These are phyloP conservation scores for Rhodotorula kratochvilovae DNA, from an alignment of 768 basidiomycete species.

Conservation along the genomic window DNA sequence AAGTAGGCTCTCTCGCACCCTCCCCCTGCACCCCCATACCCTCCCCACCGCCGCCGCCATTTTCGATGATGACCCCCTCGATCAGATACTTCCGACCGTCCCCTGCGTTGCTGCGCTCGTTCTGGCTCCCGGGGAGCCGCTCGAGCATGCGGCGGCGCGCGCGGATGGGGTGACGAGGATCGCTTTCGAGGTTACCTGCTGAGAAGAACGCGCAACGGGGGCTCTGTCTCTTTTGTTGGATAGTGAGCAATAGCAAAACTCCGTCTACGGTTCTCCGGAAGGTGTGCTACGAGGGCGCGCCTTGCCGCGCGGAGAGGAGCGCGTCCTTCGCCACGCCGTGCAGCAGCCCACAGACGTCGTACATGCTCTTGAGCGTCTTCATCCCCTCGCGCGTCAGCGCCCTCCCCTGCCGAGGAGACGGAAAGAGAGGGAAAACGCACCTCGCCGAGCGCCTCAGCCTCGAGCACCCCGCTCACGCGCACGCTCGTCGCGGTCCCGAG, in stretches of 20 bases:
- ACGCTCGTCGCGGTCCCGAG: conserved; percentile 73
- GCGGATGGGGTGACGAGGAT: not conserved
- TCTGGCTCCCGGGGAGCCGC: not conserved
- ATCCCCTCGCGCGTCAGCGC: not conserved
- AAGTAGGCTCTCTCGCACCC: not conserved
- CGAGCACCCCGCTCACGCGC: conserved; percentile 51
- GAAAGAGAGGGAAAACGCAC: conserved; percentile 4
- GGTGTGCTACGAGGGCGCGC: no score
- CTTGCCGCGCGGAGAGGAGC: not conserved
- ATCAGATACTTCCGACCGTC: conserved; percentile 10
- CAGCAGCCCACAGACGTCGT: conserved; percentile 13
- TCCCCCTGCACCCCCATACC: not conserved
- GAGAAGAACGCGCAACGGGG: no score
- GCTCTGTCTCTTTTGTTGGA: no score
- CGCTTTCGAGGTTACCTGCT: no score
- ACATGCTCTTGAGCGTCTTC: not conserved
- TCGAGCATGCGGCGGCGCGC: not conserved
- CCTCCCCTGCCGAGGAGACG: not conserved
- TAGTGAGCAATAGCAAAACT: no score
- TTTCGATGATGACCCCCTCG: not conserved
- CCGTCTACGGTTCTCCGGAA: no score
- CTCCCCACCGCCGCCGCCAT: not conserved
- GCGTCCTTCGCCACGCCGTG: conserved; percentile 26
- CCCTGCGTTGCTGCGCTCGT: not conserved
- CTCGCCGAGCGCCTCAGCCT: not conserved